phyloP scores from a whole-genome alignment of 1,139 yeast genomes.

The Geotrichum fermentans region DNA sequence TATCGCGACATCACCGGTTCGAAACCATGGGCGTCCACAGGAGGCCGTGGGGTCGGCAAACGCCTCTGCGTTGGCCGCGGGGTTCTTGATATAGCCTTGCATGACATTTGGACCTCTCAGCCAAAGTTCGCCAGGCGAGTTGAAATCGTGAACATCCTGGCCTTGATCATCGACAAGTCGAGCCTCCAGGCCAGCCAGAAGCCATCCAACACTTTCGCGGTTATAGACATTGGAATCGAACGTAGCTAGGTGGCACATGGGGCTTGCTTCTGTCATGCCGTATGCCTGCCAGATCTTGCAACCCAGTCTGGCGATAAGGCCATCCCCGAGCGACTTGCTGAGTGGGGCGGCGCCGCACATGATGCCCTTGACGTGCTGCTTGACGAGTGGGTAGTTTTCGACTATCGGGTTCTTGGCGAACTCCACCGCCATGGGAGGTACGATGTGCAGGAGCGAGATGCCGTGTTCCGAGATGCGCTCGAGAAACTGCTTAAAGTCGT shows the following conservation, averaged over 20 bases:
- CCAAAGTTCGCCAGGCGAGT: conserved; percentile 53
- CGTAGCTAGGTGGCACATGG: conserved; percentile 29
- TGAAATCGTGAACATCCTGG: conserved; percentile 37
- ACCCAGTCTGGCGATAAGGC: conserved; percentile 25
- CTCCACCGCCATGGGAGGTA: conserved; percentile 37
- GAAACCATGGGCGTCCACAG: conserved; percentile 68
- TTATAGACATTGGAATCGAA: conserved; percentile 22
- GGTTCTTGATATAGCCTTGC: conserved; percentile 54
- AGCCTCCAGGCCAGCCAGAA: conserved; percentile 27
- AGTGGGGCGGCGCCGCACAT: conserved; percentile 39
- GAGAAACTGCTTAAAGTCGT: conserved; percentile 32
- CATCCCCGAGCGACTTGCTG: conserved; percentile 28
- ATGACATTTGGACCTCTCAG: conserved; percentile 69
- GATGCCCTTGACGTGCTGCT: conserved; percentile 24
- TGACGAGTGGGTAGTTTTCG: conserved; percentile 30
- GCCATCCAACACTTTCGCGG: conserved; percentile 27
- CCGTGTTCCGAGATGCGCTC: conserved; percentile 27
- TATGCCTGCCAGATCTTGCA: conserved; percentile 52
- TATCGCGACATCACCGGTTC: conserved; percentile 71
- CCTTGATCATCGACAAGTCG: conserved; percentile 31
- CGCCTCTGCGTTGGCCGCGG: conserved; percentile 47
- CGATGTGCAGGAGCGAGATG: conserved; percentile 30
- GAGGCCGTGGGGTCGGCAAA: conserved; percentile 47
- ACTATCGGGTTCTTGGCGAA: conserved; percentile 37
- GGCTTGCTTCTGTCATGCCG: conserved; percentile 55